These are phyloP conservation scores for Papilionanthe hybrid DNA, from an alignment of 116 monocot species.

Conservation along the genomic window DNA sequence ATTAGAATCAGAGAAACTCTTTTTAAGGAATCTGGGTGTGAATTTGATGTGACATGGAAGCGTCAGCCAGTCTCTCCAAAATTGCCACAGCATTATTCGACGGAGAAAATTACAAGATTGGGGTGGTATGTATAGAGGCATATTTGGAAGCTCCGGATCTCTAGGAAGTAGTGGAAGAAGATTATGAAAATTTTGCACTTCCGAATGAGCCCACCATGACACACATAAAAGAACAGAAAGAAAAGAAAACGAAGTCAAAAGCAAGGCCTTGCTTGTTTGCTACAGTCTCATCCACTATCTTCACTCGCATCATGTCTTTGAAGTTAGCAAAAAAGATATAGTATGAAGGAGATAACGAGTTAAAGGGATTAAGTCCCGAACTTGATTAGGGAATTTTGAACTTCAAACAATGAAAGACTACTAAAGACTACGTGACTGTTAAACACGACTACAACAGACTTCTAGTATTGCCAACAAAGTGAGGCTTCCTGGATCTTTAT, in stretches of 20 bases:
- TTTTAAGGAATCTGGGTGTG: no score
- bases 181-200: background rate
- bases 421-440: background rate
- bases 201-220: background rate
- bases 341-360: slow-evolving; percentile 8
- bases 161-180: slow-evolving; percentile 4
- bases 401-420: background rate
- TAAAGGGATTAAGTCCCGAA: background rate
- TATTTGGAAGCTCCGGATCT: slow-evolving; percentile 4
- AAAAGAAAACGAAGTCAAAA: background rate
- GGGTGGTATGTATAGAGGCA: background rate
- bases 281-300: background rate
- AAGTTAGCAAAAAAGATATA: background rate
- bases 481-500: background rate
- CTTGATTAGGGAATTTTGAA: slow-evolving; percentile 6
- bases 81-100: background rate
- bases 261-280: background rate
- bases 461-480: background rate
- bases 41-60: background rate
- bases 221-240: background rate
- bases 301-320: background rate
- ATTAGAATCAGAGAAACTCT: no score
- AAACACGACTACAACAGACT: background rate
- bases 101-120: slow-evolving; percentile 2
- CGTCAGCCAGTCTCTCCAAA: background rate